Conservation (phyloP, 306 rosid species). For the Vigna trinervia region DNA sequence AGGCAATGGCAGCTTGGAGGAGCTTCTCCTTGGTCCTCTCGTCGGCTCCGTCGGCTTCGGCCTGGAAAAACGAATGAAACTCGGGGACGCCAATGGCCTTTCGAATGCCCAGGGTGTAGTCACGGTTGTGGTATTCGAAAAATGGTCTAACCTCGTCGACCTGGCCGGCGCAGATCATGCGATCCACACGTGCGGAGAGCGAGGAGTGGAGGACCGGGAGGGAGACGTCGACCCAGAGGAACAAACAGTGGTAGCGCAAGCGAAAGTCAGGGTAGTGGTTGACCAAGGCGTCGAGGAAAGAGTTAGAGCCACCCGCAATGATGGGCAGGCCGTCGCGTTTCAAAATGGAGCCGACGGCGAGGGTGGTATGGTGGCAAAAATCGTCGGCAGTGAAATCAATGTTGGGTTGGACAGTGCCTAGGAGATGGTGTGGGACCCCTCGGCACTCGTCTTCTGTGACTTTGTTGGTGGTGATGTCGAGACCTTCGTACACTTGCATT, state of each 20-base stretch:
- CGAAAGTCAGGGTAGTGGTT: slow-evolving; percentile 42
- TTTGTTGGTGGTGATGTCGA: slow-evolving; percentile 72
- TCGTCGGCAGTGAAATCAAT: slow-evolving; percentile 34
- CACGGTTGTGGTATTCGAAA: not conserved
- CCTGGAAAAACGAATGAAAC: slow-evolving; percentile 38
- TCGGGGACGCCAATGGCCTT: slow-evolving; percentile 59
- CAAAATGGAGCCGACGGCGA: slow-evolving; percentile 41
- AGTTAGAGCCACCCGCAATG: slow-evolving; percentile 60
- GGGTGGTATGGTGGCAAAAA: slow-evolving; percentile 44
- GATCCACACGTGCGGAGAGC: slow-evolving; percentile 46
- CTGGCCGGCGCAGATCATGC: slow-evolving; percentile 50
- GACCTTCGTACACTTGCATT: slow-evolving; percentile 76
- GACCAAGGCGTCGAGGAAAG: slow-evolving; percentile 52
- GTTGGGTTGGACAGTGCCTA: slow-evolving; percentile 39
- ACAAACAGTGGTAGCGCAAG: slow-evolving; percentile 43
- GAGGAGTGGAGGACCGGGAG: slow-evolving; percentile 49
- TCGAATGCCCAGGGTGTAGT: slow-evolving; percentile 48
- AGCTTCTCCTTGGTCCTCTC: slow-evolving; percentile 31
- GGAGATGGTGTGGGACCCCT: slow-evolving; percentile 78
- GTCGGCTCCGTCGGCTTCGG: slow-evolving; percentile 10
- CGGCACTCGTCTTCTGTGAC: slow-evolving; percentile 62
- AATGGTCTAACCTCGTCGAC: slow-evolving; percentile 42
- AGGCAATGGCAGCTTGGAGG: slow-evolving; percentile 45
- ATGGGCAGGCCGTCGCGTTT: slow-evolving; percentile 47
- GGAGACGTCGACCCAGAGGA: slow-evolving; percentile 54